Evolutionary conservation across 2,329 filamentous ascomycete genomes (phyloP), one percentile per base, ranked within the genome.

Genomic region (Apiospora phragmitis): DNA sequence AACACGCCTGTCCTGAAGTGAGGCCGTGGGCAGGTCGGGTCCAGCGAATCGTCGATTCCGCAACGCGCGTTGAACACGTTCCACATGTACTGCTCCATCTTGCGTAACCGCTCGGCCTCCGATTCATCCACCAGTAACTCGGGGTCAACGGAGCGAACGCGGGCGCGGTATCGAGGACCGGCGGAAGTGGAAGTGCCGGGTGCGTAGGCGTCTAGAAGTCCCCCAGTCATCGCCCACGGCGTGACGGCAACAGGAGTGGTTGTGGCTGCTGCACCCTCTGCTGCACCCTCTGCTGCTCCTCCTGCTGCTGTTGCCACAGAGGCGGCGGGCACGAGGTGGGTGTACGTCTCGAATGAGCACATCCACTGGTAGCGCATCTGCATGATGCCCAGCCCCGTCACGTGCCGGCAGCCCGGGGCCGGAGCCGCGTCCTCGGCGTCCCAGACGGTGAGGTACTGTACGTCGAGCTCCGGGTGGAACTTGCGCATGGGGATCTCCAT

Each of bases 401-500:
- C 55, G 55, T 62, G 55, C 29, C 26, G 29, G 7, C 55, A 62
- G 3, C 55, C 55, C 16, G 55, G 55, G 18, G 29, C 55, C 29
- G 29, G 55, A 7, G 9, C 16, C 29, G 21, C 18, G 5, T 62
- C 29, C 55, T 18, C 55, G 18, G 32, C 55, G 55, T 62, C 29
- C 16, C 18, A 16, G 55, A 41, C 49, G n/a, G 49, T 42, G 26
- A 73, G 26, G 65, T 76, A 74, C 38, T 75, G 69, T 38, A 73
- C 62, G 38, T 75, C 74, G 14, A 75, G 65, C 14, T 75, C 74
- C 6, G 74, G 72, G 26, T 72, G 71, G 43, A 73, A 75, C 1
- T 42, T 55, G n/a, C 74, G 71, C 51, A 72, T 72, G 3, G 74
- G 74, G 24, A 75, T 71, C 8, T 69, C 68, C 59, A 72, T 73